Base-by-base conservation (phyloP, 1,284 basidiomycete species). In the Salmacisia buchloeana region DNA sequence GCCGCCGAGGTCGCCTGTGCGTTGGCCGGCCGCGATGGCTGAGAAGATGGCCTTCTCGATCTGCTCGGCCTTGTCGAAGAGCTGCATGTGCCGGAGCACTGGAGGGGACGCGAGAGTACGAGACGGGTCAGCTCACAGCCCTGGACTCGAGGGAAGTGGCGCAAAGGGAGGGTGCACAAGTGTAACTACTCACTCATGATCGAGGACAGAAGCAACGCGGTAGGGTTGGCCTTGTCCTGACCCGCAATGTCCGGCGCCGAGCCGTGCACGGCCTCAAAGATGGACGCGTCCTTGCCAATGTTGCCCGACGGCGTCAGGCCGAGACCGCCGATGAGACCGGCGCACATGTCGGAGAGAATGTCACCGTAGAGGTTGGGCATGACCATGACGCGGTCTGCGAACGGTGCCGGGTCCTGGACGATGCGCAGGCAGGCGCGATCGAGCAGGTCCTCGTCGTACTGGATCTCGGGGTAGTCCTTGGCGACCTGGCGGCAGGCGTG, bases 361-460 rank as follows among this genome's bases (percentile, higher is more conserved):
- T 97, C 94, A 81, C 91, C 92, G 79, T 91, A 94, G 69, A 99
- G 84, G 85, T 99, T 99, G 70, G 96, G 96, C 94, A 98, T 98
- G 74, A 99, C 96, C 94, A 98, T 98, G 74, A 98, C 96, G 66
- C 92, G 89, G 83, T 97, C 94, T 56, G 91, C 85, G 83, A 89
- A 99, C 10, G 96, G 96, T 71, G 83, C 85, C 36, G 96, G 96
- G 83, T 99, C 93, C 82, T 92, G 90, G 25, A 78, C 76, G 67
- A 78, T 78, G 62, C 92, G 88, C 62, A 98, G 85, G 84, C 96
- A 99, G 71, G 91, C 94, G 73, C 96, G 89, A 83, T 99, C 96
- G 69, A 98, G 85, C 57, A 98, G 85, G 82, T 99, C 96, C 82
- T 99, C 96, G 81, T 97, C 94, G 82, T 98, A 99, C 39, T 78